Base-by-base conservation (phyloP, 441 rosid species). In the Croton laevigatus region DNA sequence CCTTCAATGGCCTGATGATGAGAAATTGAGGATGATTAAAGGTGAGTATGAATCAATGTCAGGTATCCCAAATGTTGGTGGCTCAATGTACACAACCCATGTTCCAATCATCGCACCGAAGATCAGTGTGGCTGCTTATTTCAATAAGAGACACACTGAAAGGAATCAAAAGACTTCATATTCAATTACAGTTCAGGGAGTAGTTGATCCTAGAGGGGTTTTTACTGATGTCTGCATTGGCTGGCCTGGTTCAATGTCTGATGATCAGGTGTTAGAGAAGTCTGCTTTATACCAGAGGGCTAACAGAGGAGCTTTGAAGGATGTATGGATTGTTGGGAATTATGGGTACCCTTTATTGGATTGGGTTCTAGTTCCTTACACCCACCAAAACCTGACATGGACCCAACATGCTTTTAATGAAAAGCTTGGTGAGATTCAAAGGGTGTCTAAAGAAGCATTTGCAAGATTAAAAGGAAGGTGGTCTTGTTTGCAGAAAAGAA, bases 151-250 rank as follows among this genome's bases (percentile, higher is more conserved):
- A 57, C 98, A 93, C 75, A 90, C 98, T 0, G 98, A 93, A 68
- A 76, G 97, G 73, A 90, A 89, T 55, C 97, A 89, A 81, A 93
- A 88, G 81, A 82, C 97, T 10, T 89, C 95, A 17, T 93, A 93
- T 68, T 93, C 97, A 9, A 88, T 93, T 3, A 89, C 98, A 0
- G 86, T 90, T 0, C 98, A 92, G 66, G 98, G 98, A 40, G 97
- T 92, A 0, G 90, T 90, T 14, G 90, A 90, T 80, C 77, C 86
- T 4, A 79, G 71, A 11, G 94, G 97, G 6, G 81, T 82, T 52
- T 92, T 92, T 81, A 84, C 88, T 27, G 98, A 92, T 58, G 87
- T 87, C 1, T 90, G 93, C 75, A 90, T 92, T 53, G 98, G 98
- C 3, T 87, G 89, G 90, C 98, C 98, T 0, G 98, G 98, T 0